A percentile compares a stretch with the other conserved stretches of the same genome.
These are phyloP conservation scores for Triangularia verruculosa DNA, from an alignment of 2,329 filamentous ascomycete species.

Conservation along the genomic window DNA sequence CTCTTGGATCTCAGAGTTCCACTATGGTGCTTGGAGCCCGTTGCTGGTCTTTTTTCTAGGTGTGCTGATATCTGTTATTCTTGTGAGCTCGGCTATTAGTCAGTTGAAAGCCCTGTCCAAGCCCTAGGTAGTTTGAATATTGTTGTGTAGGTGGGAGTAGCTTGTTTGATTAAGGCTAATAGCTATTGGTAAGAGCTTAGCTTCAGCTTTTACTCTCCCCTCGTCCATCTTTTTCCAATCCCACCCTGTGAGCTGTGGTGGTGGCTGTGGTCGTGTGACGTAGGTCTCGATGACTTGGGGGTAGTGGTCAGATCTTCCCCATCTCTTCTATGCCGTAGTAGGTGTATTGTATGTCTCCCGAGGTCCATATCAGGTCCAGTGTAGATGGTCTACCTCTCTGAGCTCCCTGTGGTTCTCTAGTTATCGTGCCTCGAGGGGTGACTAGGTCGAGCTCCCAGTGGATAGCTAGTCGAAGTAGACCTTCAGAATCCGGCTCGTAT, in stretches of 20 bases:
- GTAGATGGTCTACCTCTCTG: too few relatives aligned
- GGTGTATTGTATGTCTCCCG: too few relatives aligned
- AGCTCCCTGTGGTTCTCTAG: too few relatives aligned
- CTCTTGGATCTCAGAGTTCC: neutral
- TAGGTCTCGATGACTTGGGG: neutral
- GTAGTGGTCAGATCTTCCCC: neutral
- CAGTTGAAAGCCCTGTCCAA: neutral
- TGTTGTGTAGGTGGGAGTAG: neutral
- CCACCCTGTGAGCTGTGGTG: neutral
- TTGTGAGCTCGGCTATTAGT: neutral
- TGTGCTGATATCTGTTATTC: neutral
- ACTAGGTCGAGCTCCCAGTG: too few relatives aligned
- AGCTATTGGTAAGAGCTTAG: neutral
- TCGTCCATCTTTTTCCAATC: neutral
- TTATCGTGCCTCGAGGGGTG: too few relatives aligned
- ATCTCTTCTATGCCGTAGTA: neutral
- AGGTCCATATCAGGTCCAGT: too few relatives aligned
- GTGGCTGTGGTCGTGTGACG: neutral
- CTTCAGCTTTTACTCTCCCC: neutral
- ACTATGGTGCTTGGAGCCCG: neutral
- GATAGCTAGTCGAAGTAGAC: too few relatives aligned
- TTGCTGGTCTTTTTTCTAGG: neutral
- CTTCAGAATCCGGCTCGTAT: too few relatives aligned
- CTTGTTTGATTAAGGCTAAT: neutral
- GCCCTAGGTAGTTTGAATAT: neutral